A percentile compares a stretch with the other conserved stretches of the same genome.
Evolutionary conservation across 2,329 filamentous ascomycete genomes (phyloP).

Genomic region (Dactylellina leptospora): DNA sequence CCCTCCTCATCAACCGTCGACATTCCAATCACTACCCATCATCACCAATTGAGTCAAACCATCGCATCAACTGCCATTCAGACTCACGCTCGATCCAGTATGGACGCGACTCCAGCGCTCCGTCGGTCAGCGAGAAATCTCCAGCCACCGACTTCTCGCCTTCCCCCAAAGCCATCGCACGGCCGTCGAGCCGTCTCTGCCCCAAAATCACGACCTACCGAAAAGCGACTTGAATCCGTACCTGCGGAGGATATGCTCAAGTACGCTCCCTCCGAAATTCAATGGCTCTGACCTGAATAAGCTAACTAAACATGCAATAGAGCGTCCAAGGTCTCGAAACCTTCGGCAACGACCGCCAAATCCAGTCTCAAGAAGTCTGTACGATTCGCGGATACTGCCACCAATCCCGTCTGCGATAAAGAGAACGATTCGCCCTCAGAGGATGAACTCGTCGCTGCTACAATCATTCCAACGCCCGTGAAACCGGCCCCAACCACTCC

Average conservation of each 20-base stretch:
- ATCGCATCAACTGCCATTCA: neutral
- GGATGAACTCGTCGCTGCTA: constrained; percentile 43
- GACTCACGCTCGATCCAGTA: neutral
- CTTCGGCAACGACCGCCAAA: neutral
- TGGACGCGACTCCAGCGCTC: constrained; percentile 22
- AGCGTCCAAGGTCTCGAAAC: constrained; percentile 4
- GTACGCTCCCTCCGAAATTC: constrained; percentile 7
- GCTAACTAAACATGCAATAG: neutral
- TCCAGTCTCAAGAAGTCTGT: constrained; percentile 36
- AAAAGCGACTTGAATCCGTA: neutral
- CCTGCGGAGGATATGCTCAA: neutral
- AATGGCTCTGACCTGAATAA: neutral
- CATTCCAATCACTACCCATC: neutral
- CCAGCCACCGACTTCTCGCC: constrained; percentile 1
- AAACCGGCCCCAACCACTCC: constrained; percentile 23
- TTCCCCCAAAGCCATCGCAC: neutral
- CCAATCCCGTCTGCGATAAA: constrained; percentile 11
- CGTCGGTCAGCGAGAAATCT: constrained; percentile 43
- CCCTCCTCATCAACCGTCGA: neutral
- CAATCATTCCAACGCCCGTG: constrained; percentile 24
- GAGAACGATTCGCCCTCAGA: constrained; percentile 43
- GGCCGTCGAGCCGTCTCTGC: constrained; percentile 6
- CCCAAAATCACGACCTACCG: neutral
- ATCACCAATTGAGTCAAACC: neutral
- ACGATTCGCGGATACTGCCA: constrained; percentile 14